These are phyloP conservation scores for Cercospora sesami DNA, from an alignment of 2,329 filamentous ascomycete genomes.

Conservation along the genomic window DNA sequence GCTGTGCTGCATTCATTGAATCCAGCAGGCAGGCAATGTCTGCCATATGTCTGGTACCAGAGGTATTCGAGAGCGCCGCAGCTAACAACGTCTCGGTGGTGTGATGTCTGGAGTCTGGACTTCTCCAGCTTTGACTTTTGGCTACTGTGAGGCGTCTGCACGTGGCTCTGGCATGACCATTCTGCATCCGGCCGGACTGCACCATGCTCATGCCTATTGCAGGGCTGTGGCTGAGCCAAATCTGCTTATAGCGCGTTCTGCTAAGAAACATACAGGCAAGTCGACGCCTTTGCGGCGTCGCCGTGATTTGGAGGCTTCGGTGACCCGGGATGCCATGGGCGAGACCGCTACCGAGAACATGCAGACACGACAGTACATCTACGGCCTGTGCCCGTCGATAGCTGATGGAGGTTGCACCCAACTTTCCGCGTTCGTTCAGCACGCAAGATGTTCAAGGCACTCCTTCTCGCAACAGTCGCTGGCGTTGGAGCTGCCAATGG, in stretches of 20 bases:
- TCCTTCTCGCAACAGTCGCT: conserved; percentile 14
- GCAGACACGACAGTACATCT: background rate
- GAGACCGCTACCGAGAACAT: background rate
- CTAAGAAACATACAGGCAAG: background rate
- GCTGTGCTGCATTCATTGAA: background rate
- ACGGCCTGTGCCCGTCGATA: background rate
- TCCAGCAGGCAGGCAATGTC: background rate
- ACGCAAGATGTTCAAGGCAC: conserved; percentile 8
- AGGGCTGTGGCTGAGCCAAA: background rate
- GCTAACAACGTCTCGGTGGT: background rate
- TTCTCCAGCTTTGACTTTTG: background rate
- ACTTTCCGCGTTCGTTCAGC: background rate
- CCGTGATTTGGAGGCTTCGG: background rate
- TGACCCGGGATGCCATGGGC: background rate
- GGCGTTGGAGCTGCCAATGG: conserved; percentile 9
- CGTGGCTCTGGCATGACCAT: background rate
- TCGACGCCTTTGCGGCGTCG: background rate
- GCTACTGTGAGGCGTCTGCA: background rate
- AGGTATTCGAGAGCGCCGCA: background rate
- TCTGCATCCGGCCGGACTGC: background rate
- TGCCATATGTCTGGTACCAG: background rate
- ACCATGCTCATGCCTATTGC: background rate
- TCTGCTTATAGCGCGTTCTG: background rate
- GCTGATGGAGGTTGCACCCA: background rate
- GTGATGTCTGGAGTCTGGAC: background rate